Conservation (phyloP, 768 basidiomycete species). For the Pulveroboletus frians region DNA sequence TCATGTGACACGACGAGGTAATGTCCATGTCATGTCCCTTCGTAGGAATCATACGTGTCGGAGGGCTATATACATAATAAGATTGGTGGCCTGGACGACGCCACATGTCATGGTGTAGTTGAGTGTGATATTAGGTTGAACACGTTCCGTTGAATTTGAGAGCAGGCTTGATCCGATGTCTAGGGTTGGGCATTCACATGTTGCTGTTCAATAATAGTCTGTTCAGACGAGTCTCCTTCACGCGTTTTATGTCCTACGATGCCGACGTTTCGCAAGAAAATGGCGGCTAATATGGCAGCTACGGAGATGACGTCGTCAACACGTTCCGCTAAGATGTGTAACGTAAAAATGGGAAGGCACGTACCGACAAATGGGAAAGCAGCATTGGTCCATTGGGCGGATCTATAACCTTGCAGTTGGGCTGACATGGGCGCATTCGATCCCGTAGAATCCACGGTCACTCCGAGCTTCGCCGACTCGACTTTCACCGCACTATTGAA, state of each 20-base stretch:
- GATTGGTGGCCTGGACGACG: neutral
- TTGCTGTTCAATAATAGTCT: constrained; percentile 16
- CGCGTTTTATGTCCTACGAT: constrained; percentile 31
- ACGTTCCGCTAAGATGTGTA: neutral
- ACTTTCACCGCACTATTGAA: constrained; percentile 48
- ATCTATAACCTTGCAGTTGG: constrained; percentile 50
- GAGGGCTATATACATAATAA: neutral
- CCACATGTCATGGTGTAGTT: constrained; percentile 1
- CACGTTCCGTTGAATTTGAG: neutral
- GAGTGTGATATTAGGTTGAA: neutral
- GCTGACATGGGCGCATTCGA: constrained; percentile 32
- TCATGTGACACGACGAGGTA: too few relatives aligned
- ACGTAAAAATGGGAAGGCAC: neutral
- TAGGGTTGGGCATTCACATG: constrained; percentile 5
- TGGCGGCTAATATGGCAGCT: constrained; percentile 30
- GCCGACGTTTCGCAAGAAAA: constrained; percentile 40
- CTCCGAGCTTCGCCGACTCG: constrained; percentile 30
- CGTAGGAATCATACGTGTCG: constrained; percentile 6
- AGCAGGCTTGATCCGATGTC: neutral
- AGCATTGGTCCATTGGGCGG: constrained; percentile 61
- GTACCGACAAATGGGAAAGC: constrained; percentile 58
- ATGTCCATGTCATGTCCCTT: neutral
- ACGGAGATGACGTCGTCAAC: neutral
- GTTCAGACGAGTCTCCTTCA: constrained; percentile 16
- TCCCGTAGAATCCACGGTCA: constrained; percentile 24